These are phyloP conservation scores for Phytophthora tentaculata DNA, from an alignment of 352 stramenopile species.

Conservation along the genomic window DNA sequence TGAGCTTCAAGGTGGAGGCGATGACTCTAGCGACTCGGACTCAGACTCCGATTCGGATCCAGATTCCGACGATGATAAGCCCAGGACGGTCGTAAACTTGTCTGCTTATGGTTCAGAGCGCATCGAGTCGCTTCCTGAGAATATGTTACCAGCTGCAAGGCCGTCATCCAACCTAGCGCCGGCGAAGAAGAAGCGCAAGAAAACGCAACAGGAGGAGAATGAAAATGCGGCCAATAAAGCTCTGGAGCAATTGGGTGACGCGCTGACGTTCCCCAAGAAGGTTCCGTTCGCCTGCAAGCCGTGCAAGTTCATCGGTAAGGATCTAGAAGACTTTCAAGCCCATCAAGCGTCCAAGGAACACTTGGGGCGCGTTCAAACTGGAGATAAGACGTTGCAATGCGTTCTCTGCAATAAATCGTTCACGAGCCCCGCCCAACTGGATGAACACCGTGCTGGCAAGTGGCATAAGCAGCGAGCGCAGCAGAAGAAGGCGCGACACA, in stretches of 20 bases:
- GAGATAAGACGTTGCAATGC: slow-evolving; percentile 49
- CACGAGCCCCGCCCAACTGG: slow-evolving; percentile 73
- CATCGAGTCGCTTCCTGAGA: slow-evolving; percentile 65
- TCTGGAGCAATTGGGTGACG: slow-evolving; percentile 47
- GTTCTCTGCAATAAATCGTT: slow-evolving; percentile 81
- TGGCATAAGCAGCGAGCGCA: slow-evolving; percentile 82
- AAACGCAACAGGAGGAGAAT: slow-evolving; percentile 37
- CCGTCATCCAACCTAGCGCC: slow-evolving; percentile 28
- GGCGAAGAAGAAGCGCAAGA: slow-evolving; percentile 52
- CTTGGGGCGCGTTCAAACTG: slow-evolving; percentile 39
- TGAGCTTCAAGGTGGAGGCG: slow-evolving; percentile 55
- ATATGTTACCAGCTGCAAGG: slow-evolving; percentile 54
- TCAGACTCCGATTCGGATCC: slow-evolving; percentile 34
- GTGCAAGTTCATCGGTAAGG: slow-evolving; percentile 77
- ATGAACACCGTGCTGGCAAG: slow-evolving; percentile 81
- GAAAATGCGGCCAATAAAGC: slow-evolving; percentile 34
- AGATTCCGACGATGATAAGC: slow-evolving; percentile 31
- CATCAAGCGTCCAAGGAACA: slow-evolving; percentile 63
- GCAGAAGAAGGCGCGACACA: slow-evolving; percentile 70
- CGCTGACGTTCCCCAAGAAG: slow-evolving; percentile 70
- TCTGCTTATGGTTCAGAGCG: slow-evolving; percentile 71
- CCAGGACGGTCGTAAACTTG: slow-evolving; percentile 58
- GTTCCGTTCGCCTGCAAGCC: slow-evolving; percentile 86
- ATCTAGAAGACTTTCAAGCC: slow-evolving; percentile 68
- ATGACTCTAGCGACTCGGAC: slow-evolving; percentile 41